Evolutionary conservation across 768 basidiomycete genomes (phyloP), one percentile per base, ranked within the genome.

Genomic region (Coprinopsis marcescibilis): DNA sequence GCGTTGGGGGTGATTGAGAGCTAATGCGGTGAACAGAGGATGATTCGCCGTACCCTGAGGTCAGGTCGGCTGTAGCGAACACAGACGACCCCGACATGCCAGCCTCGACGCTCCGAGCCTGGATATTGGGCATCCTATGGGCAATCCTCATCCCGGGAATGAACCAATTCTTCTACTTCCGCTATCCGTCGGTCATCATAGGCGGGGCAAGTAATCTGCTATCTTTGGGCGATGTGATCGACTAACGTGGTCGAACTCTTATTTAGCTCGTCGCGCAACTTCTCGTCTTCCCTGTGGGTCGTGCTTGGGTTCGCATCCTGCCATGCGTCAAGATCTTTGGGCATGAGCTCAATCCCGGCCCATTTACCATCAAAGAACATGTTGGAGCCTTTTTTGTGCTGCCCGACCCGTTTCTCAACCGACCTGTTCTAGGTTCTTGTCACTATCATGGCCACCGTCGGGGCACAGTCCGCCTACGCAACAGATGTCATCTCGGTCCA

Each of bases 1-100:
- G 29, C 23, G 19, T 26, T 35, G 45, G 19, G 48, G 25, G n/a
- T 20, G 26, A 37, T 41, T 20, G 19, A 38, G 35, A 40, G 46
- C 47, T 36, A 27, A 41, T 34, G 26, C 29, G 34, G 47, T 49
- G 21, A 23, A 29, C 54, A 68, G 70, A 63, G 56, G 84, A 89
- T 53, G 89, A 90, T 60, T 89, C 86, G 2, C 89, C 89, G 3
- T 91, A 91, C 58, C 85, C 85, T 4, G 89, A 91, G 60, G 86
- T 88, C 11, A 78, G 85, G 36, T 80, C 83, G 6, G 84, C 85
- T 5, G 85, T 87, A 7, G 77, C 81, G 15, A 85, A 84, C 60
- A 79, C 76, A 25, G 85, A 88, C 55, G 85, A 87, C 58, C 74
- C 74, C 3, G 62, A 63, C 27, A 84, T 85, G 67, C 83, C 83